These are phyloP conservation scores for Stemphylium lycopersici DNA, from an alignment of 2,329 filamentous ascomycete species.

Conservation along the genomic window DNA sequence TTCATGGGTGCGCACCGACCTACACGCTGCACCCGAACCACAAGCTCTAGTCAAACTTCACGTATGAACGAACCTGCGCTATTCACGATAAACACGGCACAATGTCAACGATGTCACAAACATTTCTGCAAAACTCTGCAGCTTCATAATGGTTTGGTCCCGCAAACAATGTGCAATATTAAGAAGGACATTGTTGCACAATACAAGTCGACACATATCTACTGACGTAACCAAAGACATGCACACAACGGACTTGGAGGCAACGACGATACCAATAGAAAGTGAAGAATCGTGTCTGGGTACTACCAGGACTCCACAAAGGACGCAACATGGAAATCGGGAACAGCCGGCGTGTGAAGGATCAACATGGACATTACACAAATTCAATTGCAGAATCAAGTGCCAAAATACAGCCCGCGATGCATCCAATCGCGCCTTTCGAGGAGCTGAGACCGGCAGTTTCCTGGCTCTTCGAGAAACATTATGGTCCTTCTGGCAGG, in stretches of 20 bases:
- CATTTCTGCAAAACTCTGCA: not conserved
- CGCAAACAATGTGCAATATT: constrained; percentile 1
- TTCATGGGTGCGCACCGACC: too few species aligned
- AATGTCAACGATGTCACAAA: not conserved
- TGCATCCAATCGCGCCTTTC: not conserved
- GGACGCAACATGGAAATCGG: not conserved
- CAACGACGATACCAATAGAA: not conserved
- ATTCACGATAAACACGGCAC: not conserved
- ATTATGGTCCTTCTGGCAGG: not conserved
- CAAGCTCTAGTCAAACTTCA: too few species aligned
- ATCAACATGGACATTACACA: not conserved
- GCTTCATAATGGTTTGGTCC: not conserved
- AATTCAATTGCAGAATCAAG: not conserved
- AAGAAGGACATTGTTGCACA: not conserved
- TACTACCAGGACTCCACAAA: not conserved
- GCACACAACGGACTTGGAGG: not conserved
- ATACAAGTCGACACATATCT: not conserved
- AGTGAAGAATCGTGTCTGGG: not conserved
- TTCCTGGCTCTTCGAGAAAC: not conserved
- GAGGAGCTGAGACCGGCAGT: not conserved
- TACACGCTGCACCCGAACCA: too few species aligned
- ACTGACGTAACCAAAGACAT: not conserved
- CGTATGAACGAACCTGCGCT: not conserved
- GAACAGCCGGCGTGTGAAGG: not conserved
- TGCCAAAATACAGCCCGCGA: not conserved